Base-by-base conservation (phyloP, 208 protist species). In the Phytomonas sp. region DNA sequence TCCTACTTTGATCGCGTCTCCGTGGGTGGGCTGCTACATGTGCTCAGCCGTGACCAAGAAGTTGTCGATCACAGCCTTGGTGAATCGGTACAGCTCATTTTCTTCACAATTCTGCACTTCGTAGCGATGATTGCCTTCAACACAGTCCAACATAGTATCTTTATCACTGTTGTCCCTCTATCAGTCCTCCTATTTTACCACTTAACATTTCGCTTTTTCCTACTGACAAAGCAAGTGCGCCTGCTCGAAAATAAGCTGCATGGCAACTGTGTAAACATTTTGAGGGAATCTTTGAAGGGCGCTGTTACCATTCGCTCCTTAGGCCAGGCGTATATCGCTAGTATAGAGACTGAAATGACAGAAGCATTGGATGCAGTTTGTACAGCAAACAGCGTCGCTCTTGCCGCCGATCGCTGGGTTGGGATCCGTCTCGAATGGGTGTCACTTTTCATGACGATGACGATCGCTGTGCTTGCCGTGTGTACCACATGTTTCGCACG, bases 1-100 rank as follows among this genome's bases (percentile, higher is more conserved):
- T 93, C 88, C 40, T 91, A 86, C 67, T 93, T 91, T 77, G 88
- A 93, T 46, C 77, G 79, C 46, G 82, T 88, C 43, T 69, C 85
- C 17, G 74, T 75, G 6, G 85, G 88, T 53, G 75, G 68, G 5
- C 74, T 93, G 4, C 67, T 88, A 46, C 76, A 85, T 29, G 75
- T 87, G 11, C 79, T 93, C 17, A 88, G 76, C 67, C 77, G 81
- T 60, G 85, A 93, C 66, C 85, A 91, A 65, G 84, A 87, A 62
- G 77, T 90, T 37, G 85, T 87, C 17, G 88, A 91, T 62, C 76
- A 77, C 60, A 71, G 65, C 62, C 72, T 93, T 23, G 81, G 80
- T 4, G 81, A 89, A 61, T 87, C 82, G 11, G 72, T 89, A 30
- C 74, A 89, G 73, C 81, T 87, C 43, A 80, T 91, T 64, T 78